These are phyloP conservation scores for Begonia loranthoides DNA, from an alignment of 306 rosid genomes.

Conservation along the genomic window DNA sequence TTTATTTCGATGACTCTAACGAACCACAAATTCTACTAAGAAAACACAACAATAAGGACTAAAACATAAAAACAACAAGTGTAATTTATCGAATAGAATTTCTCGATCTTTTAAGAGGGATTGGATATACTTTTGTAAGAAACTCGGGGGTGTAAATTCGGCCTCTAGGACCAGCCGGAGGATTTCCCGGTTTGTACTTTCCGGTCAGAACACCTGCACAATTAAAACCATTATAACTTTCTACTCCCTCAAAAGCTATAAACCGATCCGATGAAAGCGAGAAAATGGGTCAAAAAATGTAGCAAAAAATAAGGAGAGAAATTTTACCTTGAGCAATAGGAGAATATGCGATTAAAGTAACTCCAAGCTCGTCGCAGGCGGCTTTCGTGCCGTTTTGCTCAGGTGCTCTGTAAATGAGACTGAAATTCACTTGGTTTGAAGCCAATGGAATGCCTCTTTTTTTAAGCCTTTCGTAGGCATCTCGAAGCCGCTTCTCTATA, in stretches of 20 bases:
- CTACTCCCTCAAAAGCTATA: not conserved
- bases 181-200: conserved; percentile 66
- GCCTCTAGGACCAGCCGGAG: conserved; percentile 75
- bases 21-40: conserved; percentile 2
- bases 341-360: conserved; percentile 82
- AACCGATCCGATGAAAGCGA: not conserved
- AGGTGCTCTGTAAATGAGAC: conserved; percentile 75
- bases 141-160: conserved; percentile 67
- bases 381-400: conserved; percentile 84
- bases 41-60: not conserved
- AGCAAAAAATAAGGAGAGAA: not conserved
- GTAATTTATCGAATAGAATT: not conserved
- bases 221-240: not conserved
- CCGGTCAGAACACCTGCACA: conserved; percentile 70
- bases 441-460: conserved; percentile 86
- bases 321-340: conserved; percentile 85
- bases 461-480: conserved; percentile 50
- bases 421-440: conserved; percentile 89
- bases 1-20: too few relatives aligned
- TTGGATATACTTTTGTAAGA: conserved; percentile 33
- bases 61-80: not conserved
- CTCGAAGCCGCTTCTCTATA: conserved; percentile 64
- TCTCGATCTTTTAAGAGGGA: not conserved
- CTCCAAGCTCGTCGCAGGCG: conserved; percentile 84
- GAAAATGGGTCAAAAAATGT: not conserved